Conservation (phyloP, 164 flowering plant species). For the Stephania japonica region DNA sequence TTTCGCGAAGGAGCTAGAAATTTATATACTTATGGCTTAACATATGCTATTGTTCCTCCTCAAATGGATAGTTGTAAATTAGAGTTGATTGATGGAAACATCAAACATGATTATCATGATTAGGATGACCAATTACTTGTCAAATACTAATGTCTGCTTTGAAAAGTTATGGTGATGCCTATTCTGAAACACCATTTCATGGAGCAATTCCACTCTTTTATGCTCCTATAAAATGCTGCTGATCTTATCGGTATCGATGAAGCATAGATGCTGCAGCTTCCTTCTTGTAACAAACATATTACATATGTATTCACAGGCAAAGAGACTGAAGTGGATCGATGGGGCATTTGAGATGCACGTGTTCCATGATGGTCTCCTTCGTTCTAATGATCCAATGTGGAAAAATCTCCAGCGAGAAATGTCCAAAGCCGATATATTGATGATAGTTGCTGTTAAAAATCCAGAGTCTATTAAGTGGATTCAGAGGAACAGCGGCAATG, state of each 20-base stretch:
- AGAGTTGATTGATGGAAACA: not conserved
- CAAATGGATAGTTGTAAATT: too few species aligned
- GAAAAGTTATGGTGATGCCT: too few species aligned
- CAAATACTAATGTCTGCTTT: too few species aligned
- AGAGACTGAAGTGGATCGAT: conserved; percentile 83
- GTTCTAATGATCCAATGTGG: conserved; percentile 19
- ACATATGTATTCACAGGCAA: conserved; percentile 42
- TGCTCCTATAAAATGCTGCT: not conserved
- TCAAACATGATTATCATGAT: not conserved
- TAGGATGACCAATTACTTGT: too few species aligned
- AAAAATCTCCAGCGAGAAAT: conserved; percentile 30
- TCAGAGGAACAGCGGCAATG: conserved; percentile 27
- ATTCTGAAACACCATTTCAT: not conserved
- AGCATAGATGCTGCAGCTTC: not conserved
- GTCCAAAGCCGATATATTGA: conserved; percentile 47
- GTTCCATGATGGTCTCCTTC: conserved; percentile 37
- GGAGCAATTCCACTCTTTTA: not conserved
- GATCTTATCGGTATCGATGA: not conserved
- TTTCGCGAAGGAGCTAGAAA: too few species aligned
- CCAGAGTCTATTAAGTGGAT: conserved; percentile 60
- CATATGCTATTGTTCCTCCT: too few species aligned
- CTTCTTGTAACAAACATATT: not conserved
- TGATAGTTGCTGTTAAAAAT: conserved; percentile 55
- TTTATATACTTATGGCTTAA: too few species aligned
- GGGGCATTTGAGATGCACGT: conserved; percentile 78